Conservation (phyloP, 306 rosid genomes). For the Castanea sativa region DNA sequence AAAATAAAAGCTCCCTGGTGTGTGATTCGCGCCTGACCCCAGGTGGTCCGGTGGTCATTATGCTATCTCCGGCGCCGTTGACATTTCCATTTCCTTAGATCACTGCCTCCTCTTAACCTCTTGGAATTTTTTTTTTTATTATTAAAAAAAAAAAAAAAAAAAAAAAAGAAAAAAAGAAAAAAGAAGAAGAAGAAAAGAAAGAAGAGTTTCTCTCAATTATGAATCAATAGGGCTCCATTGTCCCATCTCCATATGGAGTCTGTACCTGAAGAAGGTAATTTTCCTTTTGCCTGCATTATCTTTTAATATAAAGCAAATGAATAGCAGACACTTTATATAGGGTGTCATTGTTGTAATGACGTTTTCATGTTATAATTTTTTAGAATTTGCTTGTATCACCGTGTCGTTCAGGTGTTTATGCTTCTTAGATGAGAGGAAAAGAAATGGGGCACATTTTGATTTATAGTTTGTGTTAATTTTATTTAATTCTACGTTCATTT, state of each 20-base stretch:
- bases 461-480: neutral
- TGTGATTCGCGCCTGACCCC: no score
- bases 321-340: fast-evolving
- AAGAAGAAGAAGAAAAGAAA: neutral
- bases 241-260: neutral
- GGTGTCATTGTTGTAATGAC: no score
- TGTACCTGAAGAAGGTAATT: neutral
- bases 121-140: no score
- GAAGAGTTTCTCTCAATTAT: neutral
- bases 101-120: neutral
- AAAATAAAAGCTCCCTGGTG: no score
- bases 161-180: neutral
- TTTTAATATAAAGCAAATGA: no score
- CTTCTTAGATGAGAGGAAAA: no score
- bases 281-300: neutral
- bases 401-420: no score
- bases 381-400: no score
- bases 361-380: no score
- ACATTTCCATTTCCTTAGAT: neutral
- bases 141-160: neutral
- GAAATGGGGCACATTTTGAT: neutral
- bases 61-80: neutral
- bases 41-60: no score
- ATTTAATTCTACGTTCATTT: no score
- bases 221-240: neutral